phyloP scores from a whole-genome alignment of 257 asterid species.

The Solanum neorickii region DNA sequence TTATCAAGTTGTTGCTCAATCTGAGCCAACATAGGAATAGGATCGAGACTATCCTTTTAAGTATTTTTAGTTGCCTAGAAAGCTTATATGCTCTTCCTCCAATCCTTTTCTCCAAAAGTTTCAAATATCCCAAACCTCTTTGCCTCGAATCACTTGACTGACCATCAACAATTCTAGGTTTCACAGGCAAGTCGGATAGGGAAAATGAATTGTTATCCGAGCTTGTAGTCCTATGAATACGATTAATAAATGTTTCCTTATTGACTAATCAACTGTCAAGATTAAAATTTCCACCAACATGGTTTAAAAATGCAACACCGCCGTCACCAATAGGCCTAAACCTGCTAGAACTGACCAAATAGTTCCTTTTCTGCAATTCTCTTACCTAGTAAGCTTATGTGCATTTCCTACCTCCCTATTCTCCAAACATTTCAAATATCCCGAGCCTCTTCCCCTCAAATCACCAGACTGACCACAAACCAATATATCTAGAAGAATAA shows the following conservation, averaged over 20 bases:
- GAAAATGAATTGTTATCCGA: constrained; percentile 32
- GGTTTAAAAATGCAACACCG: constrained; percentile 55
- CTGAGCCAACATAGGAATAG: constrained; percentile 59
- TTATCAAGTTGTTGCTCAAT: constrained; percentile 62
- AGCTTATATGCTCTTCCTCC: constrained; percentile 27
- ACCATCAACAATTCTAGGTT: background rate
- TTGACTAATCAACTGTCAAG: constrained; percentile 23
- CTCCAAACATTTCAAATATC: constrained; percentile 25
- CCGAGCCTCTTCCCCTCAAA: constrained; percentile 3
- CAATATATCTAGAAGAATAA: background rate
- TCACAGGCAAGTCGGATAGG: constrained; percentile 45
- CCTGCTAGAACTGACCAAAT: constrained; percentile 14
- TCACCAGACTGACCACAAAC: constrained; percentile 28
- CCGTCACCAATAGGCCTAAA: constrained; percentile 90
- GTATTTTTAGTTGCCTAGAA: constrained; percentile 59
- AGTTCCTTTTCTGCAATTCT: constrained; percentile 88
- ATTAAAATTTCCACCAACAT: constrained; percentile 36
- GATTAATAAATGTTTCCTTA: constrained; percentile 42
- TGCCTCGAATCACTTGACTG: constrained; percentile 34
- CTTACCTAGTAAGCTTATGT: constrained; percentile 38
- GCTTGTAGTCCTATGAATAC: constrained; percentile 27
- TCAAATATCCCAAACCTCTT: background rate
- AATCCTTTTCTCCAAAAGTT: constrained; percentile 35
- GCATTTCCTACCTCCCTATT: constrained; percentile 29
- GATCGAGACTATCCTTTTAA: constrained; percentile 62